Conservation (phyloP, 306 rosid species). For the Cyclanthera cordifolia region DNA sequence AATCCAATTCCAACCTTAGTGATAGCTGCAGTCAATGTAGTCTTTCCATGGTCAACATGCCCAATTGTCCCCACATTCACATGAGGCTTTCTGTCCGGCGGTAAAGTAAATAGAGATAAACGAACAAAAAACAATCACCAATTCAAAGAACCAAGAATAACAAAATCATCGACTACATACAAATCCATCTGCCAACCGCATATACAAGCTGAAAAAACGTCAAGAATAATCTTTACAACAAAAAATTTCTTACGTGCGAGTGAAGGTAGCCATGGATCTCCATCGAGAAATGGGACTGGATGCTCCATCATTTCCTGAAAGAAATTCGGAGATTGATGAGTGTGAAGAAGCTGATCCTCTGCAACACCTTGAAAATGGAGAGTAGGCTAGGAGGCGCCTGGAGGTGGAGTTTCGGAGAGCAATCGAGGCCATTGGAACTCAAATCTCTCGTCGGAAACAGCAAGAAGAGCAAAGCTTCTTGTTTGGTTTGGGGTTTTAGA, state of each 20-base stretch:
- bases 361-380: conserved; percentile 42
- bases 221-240: neutral
- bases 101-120: conserved; percentile 11
- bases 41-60: conserved; percentile 94
- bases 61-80: conserved; percentile 93
- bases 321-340: conserved; percentile 28
- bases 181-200: neutral
- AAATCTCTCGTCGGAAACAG: conserved; percentile 4
- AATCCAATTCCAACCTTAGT: conserved; percentile 68
- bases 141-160: neutral
- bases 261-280: conserved; percentile 84
- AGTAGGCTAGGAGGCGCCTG: conserved; percentile 40
- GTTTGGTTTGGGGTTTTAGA: conserved; percentile 21
- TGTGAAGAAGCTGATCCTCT: conserved; percentile 28
- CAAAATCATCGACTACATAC: neutral
- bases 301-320: conserved; percentile 29
- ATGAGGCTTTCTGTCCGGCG: conserved; percentile 62
- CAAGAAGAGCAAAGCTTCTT: conserved; percentile 13
- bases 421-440: conserved; percentile 47
- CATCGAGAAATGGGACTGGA: conserved; percentile 38
- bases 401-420: conserved; percentile 45
- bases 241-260: conserved; percentile 43
- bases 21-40: conserved; percentile 91
- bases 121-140: neutral
- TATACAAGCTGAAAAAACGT: neutral